phyloP scores from a whole-genome alignment of 1,139 yeast species.

The Pneumocystis jirovecii region DNA sequence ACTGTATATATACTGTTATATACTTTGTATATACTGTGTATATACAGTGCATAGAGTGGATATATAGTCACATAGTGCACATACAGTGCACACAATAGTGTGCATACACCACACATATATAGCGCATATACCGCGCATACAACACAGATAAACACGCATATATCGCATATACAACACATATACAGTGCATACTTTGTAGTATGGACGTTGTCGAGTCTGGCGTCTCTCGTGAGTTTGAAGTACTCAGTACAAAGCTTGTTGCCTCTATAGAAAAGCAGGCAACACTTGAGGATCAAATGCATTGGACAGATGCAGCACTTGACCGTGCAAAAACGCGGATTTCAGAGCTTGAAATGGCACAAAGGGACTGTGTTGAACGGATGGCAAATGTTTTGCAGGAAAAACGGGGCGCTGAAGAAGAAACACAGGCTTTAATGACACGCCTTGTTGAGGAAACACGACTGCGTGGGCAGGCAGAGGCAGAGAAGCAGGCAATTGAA shows the following conservation, averaged over 20 bases:
- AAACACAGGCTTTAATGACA: slow-evolving; percentile 15
- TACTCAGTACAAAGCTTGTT: slow-evolving; percentile 24
- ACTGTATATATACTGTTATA: too few species aligned
- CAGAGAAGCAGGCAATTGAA: slow-evolving; percentile 37
- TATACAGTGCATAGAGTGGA: too few species aligned
- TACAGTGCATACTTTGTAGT: too few species aligned
- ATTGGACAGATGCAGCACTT: slow-evolving; percentile 17
- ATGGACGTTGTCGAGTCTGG: too few species aligned
- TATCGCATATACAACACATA: too few species aligned
- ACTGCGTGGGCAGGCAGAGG: slow-evolving; percentile 31
- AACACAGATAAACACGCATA: too few species aligned
- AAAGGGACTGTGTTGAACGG: slow-evolving; percentile 18
- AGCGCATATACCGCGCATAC: too few species aligned
- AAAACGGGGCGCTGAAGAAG: slow-evolving; percentile 16
- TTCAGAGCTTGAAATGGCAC: slow-evolving; percentile 16
- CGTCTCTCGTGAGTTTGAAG: slow-evolving; percentile 20
- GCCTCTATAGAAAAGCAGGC: slow-evolving; percentile 26
- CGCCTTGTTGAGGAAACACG: slow-evolving; percentile 13
- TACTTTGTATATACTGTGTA: too few species aligned
- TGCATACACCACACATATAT: too few species aligned
- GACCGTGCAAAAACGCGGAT: slow-evolving; percentile 12
- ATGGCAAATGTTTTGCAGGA: slow-evolving; percentile 18
- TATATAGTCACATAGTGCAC: too few species aligned
- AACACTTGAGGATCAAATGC: slow-evolving; percentile 25
- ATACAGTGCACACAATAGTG: too few species aligned